Evolutionary conservation across 2,329 filamentous ascomycete species (phyloP).

Genomic region (Claviceps capensis): DNA sequence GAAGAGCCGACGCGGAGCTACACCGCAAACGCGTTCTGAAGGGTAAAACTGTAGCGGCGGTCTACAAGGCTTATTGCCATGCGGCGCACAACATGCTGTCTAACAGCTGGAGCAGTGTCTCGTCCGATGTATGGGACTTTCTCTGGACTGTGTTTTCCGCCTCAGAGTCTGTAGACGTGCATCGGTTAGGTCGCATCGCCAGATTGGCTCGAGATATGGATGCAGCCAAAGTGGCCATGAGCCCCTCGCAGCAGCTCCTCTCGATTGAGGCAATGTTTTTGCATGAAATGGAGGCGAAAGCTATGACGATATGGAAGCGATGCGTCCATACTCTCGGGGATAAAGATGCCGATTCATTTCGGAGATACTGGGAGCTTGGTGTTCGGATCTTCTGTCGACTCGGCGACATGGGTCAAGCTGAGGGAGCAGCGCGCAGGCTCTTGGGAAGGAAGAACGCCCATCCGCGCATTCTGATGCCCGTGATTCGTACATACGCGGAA

Average conservation of each 20-base stretch:
- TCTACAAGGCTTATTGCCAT: slow-evolving; percentile 42
- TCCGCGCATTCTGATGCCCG: slow-evolving; percentile 45
- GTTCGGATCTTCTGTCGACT: slow-evolving; percentile 47
- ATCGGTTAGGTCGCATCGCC: slow-evolving; percentile 47
- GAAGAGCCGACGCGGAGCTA: slow-evolving; percentile 15
- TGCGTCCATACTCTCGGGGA: slow-evolving; percentile 38
- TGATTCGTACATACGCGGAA: slow-evolving; percentile 56
- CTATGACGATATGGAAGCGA: slow-evolving; percentile 50
- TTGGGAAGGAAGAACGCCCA: slow-evolving; percentile 32
- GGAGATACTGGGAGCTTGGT: slow-evolving; percentile 50
- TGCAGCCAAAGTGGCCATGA: slow-evolving; percentile 40
- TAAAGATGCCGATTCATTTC: slow-evolving; percentile 28
- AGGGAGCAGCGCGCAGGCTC: slow-evolving; percentile 40
- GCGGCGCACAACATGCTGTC: slow-evolving; percentile 30
- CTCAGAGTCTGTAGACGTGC: slow-evolving; percentile 33
- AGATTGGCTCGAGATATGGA: slow-evolving; percentile 53
- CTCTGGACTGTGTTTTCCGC: slow-evolving; percentile 51
- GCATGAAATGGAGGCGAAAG: slow-evolving; percentile 44
- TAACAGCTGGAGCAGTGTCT: slow-evolving; percentile 38
- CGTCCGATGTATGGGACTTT: slow-evolving; percentile 45
- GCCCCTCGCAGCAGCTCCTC: slow-evolving; percentile 44
- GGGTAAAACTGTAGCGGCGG: slow-evolving; percentile 22
- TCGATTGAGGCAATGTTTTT: slow-evolving; percentile 57
- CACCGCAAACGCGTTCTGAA: slow-evolving; percentile 15
- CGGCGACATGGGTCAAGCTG: slow-evolving; percentile 45